These are phyloP conservation scores for Begonia fuchsioides DNA, from an alignment of 306 rosid species.

Conservation along the genomic window DNA sequence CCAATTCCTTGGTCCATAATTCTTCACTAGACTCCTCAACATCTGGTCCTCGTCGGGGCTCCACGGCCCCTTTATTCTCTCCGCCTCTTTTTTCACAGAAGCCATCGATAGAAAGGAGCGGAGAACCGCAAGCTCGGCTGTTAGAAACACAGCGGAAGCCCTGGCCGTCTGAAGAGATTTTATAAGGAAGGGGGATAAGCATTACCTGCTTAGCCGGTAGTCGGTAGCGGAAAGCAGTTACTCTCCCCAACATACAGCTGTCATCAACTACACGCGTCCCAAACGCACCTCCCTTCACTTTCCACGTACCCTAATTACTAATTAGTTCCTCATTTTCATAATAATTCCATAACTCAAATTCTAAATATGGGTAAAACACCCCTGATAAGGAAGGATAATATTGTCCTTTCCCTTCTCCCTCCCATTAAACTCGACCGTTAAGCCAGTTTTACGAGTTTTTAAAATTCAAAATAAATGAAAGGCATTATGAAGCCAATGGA, in stretches of 20 bases:
- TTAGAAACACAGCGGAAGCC: too few species aligned
- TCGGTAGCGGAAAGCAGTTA: constrained; percentile 9
- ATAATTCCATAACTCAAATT: too few species aligned
- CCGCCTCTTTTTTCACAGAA: constrained; percentile 19
- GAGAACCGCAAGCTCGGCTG: too few species aligned
- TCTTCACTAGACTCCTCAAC: constrained; percentile 38
- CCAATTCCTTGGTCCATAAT: constrained; percentile 63
- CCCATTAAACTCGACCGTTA: neutral
- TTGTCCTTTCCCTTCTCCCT: neutral
- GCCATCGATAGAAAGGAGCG: constrained; percentile 19
- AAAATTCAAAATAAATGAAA: constrained; percentile 3
- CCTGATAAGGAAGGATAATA: neutral
- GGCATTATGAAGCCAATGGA: neutral
- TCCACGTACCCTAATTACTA: constrained; percentile 1
- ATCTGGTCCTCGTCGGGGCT: constrained; percentile 75
- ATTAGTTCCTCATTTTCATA: neutral
- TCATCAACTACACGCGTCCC: constrained; percentile 9
- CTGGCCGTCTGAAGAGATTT: constrained; percentile 7
- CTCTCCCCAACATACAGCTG: constrained; percentile 9
- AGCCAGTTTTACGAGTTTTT: constrained; percentile 1
- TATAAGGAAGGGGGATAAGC: constrained; percentile 12
- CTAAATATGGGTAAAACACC: too few species aligned
- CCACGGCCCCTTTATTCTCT: constrained; percentile 86
- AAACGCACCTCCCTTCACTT: neutral
- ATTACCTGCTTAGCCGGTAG: constrained; percentile 11